phyloP scores from a whole-genome alignment of 2,329 filamentous ascomycete species.

The Penicillium sp. region DNA sequence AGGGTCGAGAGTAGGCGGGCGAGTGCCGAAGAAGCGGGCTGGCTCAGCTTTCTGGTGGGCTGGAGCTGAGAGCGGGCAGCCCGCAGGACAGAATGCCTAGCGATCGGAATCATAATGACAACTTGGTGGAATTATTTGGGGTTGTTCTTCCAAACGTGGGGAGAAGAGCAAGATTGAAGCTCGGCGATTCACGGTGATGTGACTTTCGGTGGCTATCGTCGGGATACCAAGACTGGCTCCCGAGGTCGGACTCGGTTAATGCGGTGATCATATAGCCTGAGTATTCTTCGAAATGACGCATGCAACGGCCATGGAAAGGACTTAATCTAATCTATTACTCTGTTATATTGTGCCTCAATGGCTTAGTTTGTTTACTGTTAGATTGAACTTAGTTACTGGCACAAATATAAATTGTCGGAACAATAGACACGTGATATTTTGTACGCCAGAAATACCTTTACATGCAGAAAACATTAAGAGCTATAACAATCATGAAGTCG shows the following conservation, averaged over 20 bases:
- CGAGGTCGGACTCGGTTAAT: slow-evolving; percentile 39
- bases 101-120: slow-evolving; percentile 34
- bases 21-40: slow-evolving; percentile 54
- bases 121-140: slow-evolving; percentile 1
- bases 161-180: slow-evolving; percentile 20
- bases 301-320: background rate
- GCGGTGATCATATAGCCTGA: slow-evolving; percentile 21
- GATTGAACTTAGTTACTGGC: background rate
- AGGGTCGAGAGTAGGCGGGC: slow-evolving; percentile 78
- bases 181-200: slow-evolving; percentile 28
- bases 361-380: background rate
- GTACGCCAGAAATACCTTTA: slow-evolving; percentile 34
- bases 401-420: slow-evolving; percentile 8
- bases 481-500: slow-evolving; percentile 33
- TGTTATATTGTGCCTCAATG: background rate
- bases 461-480: slow-evolving; percentile 33
- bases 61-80: slow-evolving; percentile 48
- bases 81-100: slow-evolving; percentile 42
- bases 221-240: slow-evolving; percentile 35
- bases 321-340: background rate
- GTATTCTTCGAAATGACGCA: slow-evolving; percentile 3
- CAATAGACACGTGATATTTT: slow-evolving; percentile 34
- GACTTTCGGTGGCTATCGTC: slow-evolving; percentile 34
- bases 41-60: slow-evolving; percentile 39
- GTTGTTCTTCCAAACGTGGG: slow-evolving; percentile 13